Evolutionary conservation across 345 rosid species (phyloP), one percentile per base, ranked within the genome.

Genomic region (Eutrema heterophyllum): DNA sequence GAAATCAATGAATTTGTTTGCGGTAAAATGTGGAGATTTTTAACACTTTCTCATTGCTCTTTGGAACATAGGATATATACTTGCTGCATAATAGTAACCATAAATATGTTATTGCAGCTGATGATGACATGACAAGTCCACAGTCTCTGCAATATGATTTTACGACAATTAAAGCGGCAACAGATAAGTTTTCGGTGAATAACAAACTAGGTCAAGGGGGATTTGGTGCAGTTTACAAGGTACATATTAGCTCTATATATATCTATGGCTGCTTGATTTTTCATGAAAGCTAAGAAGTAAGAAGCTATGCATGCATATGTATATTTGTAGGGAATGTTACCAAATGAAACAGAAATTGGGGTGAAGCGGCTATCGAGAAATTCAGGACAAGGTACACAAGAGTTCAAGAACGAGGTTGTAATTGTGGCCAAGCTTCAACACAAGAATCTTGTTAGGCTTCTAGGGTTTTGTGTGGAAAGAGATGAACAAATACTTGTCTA

Each of bases 351-450:
- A 40, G 69, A 78, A 30, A 49, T 84, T 35, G 86, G 85, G 0
- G 85, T 83, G 29, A 84, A 86, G 75, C 59, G 83, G 39, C 66
- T 86, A 8, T 73, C 84, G 0, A 72, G 4, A 54, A 36, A 44
- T 45, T 84, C 86, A 7, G 63, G 44, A 14, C 86, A 83, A 71
- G 86, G 88, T 24, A 61, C 45, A 16, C 0, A 15, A 57, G 82
- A 86, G 48, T 84, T 86, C 36, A 81, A 81, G 76, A 84, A 79
- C 16, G 85, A 84, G 71, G 75, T 79, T 14, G 35, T 74, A 1
- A 27, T 84, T 46, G 79, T 86, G 33, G 83, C 80, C 2, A 83
- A 65, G 73, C 86, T 86, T 59, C 86, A 86, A 36, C 88, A 86
- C 44, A 81, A 79, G 51, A 82, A 84, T 71, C 74, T 81, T 64